Conservation (phyloP, 768 basidiomycete genomes). For the Nevesoporus exiguus region DNA sequence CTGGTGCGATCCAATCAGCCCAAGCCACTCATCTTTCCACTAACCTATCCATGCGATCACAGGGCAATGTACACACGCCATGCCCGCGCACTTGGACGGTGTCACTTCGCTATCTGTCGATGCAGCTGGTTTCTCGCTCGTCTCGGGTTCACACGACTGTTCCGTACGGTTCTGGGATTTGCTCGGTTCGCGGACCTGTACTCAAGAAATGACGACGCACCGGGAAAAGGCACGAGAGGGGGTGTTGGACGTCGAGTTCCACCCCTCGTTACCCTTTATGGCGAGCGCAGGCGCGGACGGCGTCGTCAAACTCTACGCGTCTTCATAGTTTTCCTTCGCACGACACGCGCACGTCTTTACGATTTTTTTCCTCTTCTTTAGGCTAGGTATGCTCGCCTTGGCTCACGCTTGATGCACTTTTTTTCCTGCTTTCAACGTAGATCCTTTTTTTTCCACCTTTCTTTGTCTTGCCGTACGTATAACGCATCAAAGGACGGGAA, state of each 20-base stretch:
- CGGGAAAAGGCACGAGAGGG: constrained; percentile 89
- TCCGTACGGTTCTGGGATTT: constrained; percentile 95
- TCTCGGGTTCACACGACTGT: constrained; percentile 91
- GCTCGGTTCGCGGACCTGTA: constrained; percentile 70
- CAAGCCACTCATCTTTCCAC: not conserved
- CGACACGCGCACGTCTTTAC: not conserved
- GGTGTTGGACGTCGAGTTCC: constrained; percentile 83
- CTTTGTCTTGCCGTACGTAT: constrained; percentile 18
- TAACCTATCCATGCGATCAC: constrained; percentile 7
- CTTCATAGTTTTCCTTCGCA: constrained; percentile 45
- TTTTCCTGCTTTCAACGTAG: constrained; percentile 5
- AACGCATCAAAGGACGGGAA: constrained; percentile 26
- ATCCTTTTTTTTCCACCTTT: not conserved
- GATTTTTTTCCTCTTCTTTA: not conserved
- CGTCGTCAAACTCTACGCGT: constrained; percentile 86
- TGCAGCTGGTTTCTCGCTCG: constrained; percentile 80
- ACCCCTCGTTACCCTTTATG: constrained; percentile 79
- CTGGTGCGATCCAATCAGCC: constrained; percentile 50
- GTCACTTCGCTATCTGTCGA: constrained; percentile 91
- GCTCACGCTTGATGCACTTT: constrained; percentile 11
- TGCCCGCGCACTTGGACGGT: constrained; percentile 87
- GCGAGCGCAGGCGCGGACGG: constrained; percentile 96
- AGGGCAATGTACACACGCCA: constrained; percentile 88
- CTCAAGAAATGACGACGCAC: constrained; percentile 89
- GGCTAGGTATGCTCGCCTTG: constrained; percentile 13